Evolutionary conservation across 83 land plant species (phyloP), one percentile per base, ranked within the genome.

Genomic region (Picea mariana): DNA sequence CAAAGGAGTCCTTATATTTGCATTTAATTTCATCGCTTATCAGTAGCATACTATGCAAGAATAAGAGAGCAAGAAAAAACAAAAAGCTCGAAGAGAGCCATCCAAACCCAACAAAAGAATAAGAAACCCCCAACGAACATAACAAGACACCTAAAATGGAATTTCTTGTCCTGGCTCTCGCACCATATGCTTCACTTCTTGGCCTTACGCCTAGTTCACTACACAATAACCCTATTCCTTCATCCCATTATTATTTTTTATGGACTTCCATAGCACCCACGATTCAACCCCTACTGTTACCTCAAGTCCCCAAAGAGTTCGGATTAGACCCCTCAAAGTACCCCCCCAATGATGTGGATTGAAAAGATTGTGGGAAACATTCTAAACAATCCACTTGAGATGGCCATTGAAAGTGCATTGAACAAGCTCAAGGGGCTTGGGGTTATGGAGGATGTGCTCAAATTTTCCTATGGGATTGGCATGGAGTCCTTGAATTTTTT

Each of bases 401-500:
- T 82, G 60, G 47, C 66, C 62, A 9, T 79, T 27, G 59, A 52
- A 1, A 15, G 64, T 60, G 66, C 81, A 5, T 76, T 85, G 18
- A 83, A 73, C 12, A 16, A 40, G 61, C 4, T 80, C 34, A 34
- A 34, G 16, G 80, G 66, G 6, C 12, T 61, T 42, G 27, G 9
- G 73, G 40, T 71, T 20, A 84, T 82, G 15, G 87, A 85, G 67
- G 77, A 59, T 15, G 84, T 85, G 5, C 34, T 34, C 34, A 34
- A 34, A 34, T 34, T 34, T 0, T 34, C 34, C 34, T 34, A 34
- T 34, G 34, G 34, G 34, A 34, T 34, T 34, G 34, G 34, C 34
- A 34, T 5, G 65, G 44, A 83, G 11, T 42, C 81, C 67, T n/a
- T 82, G 40, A 60, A 5, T 40, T 85, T 85, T 75, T 85, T 85